Percentiles rank a stretch among this genome's conserved stretches.
Conservation (phyloP, 208 protist genomes). For the Wallacemonas sp. region DNA sequence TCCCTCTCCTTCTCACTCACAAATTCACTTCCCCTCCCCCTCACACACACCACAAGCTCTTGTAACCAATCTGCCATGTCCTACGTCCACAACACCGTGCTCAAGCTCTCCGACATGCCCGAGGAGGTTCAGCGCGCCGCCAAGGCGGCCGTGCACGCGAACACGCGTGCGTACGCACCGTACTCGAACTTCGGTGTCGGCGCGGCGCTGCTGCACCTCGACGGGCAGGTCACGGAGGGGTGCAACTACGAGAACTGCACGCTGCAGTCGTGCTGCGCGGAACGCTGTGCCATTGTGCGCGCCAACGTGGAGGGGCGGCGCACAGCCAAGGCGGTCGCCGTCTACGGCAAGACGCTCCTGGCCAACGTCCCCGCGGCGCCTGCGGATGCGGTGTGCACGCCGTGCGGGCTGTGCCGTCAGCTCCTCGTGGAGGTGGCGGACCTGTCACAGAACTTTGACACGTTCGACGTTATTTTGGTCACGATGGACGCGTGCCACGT, state of each 20-base stretch:
- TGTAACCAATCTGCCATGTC: too few relatives aligned
- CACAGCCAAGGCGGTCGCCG: slow-evolving; percentile 67
- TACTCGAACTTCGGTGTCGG: slow-evolving; percentile 86
- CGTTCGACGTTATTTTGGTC: slow-evolving; percentile 74
- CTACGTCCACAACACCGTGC: slow-evolving; percentile 32
- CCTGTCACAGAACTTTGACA: slow-evolving; percentile 62
- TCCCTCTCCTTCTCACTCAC: not conserved
- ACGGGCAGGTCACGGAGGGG: slow-evolving; percentile 58
- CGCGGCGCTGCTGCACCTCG: slow-evolving; percentile 71
- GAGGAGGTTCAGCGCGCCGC: slow-evolving; percentile 34
- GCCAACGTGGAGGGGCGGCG: slow-evolving; percentile 72
- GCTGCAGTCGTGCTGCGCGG: slow-evolving; percentile 77
- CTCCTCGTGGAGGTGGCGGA: slow-evolving; percentile 80
- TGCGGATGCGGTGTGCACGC: slow-evolving; percentile 49
- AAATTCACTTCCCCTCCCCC: not conserved
- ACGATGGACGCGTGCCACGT: slow-evolving; percentile 42
- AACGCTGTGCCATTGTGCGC: slow-evolving; percentile 83
- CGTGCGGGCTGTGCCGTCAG: slow-evolving; percentile 88
- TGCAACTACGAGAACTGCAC: slow-evolving; percentile 91
- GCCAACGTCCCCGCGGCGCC: slow-evolving; percentile 22
- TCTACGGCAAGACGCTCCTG: slow-evolving; percentile 53
- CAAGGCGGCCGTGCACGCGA: slow-evolving; percentile 53
- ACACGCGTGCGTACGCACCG: slow-evolving; percentile 57
- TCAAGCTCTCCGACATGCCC: slow-evolving; percentile 40
- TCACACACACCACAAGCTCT: not conserved